Percentiles rank a stretch among this genome's conserved stretches.
phyloP scores from a whole-genome alignment of 2,329 filamentous ascomycete species.

The Leptoxyphium fumago region DNA sequence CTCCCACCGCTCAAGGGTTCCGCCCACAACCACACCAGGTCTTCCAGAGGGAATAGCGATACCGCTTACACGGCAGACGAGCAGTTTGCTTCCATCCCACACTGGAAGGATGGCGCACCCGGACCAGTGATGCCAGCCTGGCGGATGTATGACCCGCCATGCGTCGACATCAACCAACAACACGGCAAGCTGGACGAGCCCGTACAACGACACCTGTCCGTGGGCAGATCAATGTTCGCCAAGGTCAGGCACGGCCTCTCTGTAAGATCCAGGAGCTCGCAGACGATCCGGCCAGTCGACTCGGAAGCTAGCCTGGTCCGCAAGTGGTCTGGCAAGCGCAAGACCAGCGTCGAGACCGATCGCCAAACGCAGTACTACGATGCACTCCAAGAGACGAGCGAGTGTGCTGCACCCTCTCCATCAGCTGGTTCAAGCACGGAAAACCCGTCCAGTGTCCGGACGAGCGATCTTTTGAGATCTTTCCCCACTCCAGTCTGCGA shows the following conservation, averaged over 20 bases:
- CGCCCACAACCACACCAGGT: background rate
- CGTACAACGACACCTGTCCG: slow-evolving; percentile 17
- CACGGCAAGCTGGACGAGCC: background rate
- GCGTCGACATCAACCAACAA: too few species aligned
- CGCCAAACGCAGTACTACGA: background rate
- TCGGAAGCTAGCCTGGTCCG: slow-evolving; percentile 16
- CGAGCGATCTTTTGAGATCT: too few species aligned
- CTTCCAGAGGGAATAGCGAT: too few species aligned
- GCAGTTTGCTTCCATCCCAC: too few species aligned
- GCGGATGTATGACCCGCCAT: too few species aligned
- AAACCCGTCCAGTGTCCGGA: too few species aligned
- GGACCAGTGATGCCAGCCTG: background rate
- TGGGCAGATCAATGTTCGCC: slow-evolving; percentile 21
- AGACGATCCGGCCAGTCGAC: slow-evolving; percentile 11
- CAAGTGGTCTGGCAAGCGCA: slow-evolving; percentile 15
- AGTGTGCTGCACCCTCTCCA: too few species aligned
- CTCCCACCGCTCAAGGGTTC: background rate
- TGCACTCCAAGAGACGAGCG: background rate
- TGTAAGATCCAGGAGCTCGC: slow-evolving; percentile 14
- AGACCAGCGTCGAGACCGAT: slow-evolving; percentile 1
- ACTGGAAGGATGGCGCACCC: too few species aligned
- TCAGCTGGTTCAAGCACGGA: too few species aligned
- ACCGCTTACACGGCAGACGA: too few species aligned
- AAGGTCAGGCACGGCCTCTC: slow-evolving; percentile 20
- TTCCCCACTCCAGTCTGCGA: too few species aligned